phyloP scores from a whole-genome alignment of 257 asterid genomes.

The Nicotiana sylvestris region DNA sequence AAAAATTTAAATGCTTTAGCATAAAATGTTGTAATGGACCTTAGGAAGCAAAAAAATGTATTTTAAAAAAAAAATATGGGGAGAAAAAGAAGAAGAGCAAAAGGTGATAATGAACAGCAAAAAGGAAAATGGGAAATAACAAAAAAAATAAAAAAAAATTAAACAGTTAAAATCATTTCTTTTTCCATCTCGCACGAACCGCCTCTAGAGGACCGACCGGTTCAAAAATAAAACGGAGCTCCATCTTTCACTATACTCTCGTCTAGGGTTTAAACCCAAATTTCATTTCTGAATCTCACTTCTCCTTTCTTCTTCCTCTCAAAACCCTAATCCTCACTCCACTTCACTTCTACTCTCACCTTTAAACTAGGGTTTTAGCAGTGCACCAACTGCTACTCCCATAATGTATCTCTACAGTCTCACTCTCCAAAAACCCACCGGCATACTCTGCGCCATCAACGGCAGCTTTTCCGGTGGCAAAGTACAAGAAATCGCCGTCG shows the following conservation, averaged over 20 bases:
- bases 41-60: too few relatives aligned
- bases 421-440: slow-evolving; percentile 91
- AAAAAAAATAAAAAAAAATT: too few relatives aligned
- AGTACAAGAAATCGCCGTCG: slow-evolving; percentile 81
- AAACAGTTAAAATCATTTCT: too few relatives aligned
- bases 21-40: too few relatives aligned
- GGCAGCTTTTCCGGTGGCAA: slow-evolving; percentile 97
- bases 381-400: background rate
- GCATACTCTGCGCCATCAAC: slow-evolving; percentile 78
- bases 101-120: too few relatives aligned
- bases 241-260: background rate
- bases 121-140: too few relatives aligned
- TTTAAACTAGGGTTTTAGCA: slow-evolving; percentile 21
- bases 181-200: background rate
- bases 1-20: too few relatives aligned
- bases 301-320: background rate
- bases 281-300: background rate
- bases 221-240: background rate
- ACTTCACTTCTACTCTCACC: background rate
- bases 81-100: too few relatives aligned
- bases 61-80: too few relatives aligned
- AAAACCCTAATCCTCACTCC: background rate
- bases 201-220: background rate
- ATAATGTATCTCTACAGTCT: slow-evolving; percentile 83
- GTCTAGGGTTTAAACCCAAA: background rate